Evolutionary conservation across 2,329 filamentous ascomycete species (phyloP).

Genomic region (Fusarium nodosum): DNA sequence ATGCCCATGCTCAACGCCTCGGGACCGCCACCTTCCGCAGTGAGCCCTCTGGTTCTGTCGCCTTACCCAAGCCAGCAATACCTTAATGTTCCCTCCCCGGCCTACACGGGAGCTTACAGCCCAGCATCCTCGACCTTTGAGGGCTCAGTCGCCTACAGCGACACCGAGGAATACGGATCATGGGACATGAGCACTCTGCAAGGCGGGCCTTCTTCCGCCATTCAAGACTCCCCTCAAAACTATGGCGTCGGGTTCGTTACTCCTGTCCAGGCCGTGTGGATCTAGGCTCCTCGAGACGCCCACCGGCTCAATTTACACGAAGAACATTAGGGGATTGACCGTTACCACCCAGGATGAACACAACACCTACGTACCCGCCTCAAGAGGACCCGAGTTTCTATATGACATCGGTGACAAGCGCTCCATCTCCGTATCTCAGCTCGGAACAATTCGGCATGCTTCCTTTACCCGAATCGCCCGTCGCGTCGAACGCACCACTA

Average conservation of each 20-base stretch:
- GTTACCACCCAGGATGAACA: constrained; percentile 65
- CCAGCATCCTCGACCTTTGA: constrained; percentile 74
- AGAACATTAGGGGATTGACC: constrained; percentile 68
- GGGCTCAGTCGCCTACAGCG: constrained; percentile 73
- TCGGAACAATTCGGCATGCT: constrained; percentile 61
- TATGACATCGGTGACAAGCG: constrained; percentile 56
- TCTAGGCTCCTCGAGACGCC: constrained; percentile 61
- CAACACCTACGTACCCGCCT: constrained; percentile 61
- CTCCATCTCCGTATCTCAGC: constrained; percentile 61
- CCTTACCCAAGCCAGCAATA: constrained; percentile 69
- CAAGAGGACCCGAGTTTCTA: constrained; percentile 58
- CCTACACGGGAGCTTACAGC: constrained; percentile 70
- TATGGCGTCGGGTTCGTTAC: constrained; percentile 70
- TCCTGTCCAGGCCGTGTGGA: constrained; percentile 74
- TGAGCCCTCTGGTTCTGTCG: constrained; percentile 69
- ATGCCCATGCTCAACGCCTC: constrained; percentile 67
- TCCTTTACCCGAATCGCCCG: constrained; percentile 62
- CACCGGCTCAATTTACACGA: constrained; percentile 57
- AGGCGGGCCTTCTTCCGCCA: constrained; percentile 61
- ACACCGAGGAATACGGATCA: constrained; percentile 68
- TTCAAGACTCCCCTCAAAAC: constrained; percentile 60
- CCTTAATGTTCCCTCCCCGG: constrained; percentile 73
- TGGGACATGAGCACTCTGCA: constrained; percentile 63
- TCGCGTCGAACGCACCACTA: constrained; percentile 53
- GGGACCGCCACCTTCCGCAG: constrained; percentile 59